Base-by-base conservation (phyloP, 2,329 filamentous ascomycete genomes). In the Xylariales sp. region DNA sequence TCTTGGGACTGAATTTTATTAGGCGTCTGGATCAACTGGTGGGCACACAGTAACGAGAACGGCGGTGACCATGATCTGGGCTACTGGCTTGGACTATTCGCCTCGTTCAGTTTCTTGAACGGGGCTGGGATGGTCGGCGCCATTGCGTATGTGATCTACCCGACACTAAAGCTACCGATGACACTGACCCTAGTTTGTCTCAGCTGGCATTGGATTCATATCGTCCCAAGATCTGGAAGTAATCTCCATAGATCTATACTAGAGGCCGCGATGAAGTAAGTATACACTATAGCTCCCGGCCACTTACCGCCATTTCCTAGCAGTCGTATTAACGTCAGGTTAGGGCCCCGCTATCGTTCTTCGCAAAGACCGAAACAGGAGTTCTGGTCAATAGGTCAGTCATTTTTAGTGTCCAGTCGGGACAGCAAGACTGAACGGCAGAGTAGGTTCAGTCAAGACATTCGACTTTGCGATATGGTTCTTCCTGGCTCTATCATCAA, bases 1-100 rank as follows among this genome's bases (percentile, higher is more conserved):
- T 5, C 14, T 12, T 14, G 14, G 20, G 19, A 12, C 21, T 28
- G 14, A 38, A n/a, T 15, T 14, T 4, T n/a, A 15, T 9, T 47
- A 46, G 51, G 45, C 38, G 43, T 56, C 8, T 56, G 54, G 54
- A 31, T 56, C 10, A 52, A 54, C 25, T 55, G 50, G 51, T 56
- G 54, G 54, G 45, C 53, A 3, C 21, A 20, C 10, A 32, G 39
- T 10, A 45, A 41, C 19, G 38, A 45, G 16, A 33, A 14, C 8
- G 33, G 38, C 9, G 33, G 21, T 5, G 31, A 19, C 8, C n/a
- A 15, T 10, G 11, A 28, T 22, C 19, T 41, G 12, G 43, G 43
- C 5, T 45, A 45, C 20, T 45, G 38, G 43, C 31, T 45, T 12
- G 43, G 43, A 12, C 33, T 45, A 5, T 42, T 32, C 18, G 43